A percentile compares a stretch with the other conserved stretches of the same genome.
Evolutionary conservation across 805 yeast genomes (phyloP).

Genomic region (Kodamaea sagamina): DNA sequence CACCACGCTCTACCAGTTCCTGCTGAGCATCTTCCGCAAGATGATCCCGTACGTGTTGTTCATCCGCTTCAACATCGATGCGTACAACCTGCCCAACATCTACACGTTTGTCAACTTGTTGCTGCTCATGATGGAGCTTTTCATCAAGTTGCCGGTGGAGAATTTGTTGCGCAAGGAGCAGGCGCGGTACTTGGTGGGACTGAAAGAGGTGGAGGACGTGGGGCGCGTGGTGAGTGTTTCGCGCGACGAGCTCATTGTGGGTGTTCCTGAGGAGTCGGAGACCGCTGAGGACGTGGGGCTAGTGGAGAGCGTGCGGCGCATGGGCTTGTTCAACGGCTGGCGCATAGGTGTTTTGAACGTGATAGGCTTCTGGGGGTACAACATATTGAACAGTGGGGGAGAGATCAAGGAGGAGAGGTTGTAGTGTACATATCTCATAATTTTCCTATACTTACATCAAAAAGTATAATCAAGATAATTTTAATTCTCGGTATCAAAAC

Average conservation of each 20-base stretch:
- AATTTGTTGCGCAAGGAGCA: slow-evolving; percentile 85
- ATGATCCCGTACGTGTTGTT: slow-evolving; percentile 67
- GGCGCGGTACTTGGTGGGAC: slow-evolving; percentile 57
- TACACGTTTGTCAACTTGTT: slow-evolving; percentile 60
- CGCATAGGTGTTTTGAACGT: slow-evolving; percentile 78
- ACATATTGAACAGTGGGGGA: slow-evolving; percentile 52
- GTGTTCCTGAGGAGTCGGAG: slow-evolving; percentile 40
- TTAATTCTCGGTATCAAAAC: no score
- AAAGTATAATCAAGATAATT: no score
- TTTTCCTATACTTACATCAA: no score
- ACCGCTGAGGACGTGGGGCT: slow-evolving; percentile 35
- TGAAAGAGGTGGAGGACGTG: slow-evolving; percentile 38
- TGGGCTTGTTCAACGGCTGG: slow-evolving; percentile 82
- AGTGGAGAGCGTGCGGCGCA: slow-evolving; percentile 25
- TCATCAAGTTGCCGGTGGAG: slow-evolving; percentile 82
- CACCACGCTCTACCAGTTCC: slow-evolving; percentile 63
- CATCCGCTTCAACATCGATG: slow-evolving; percentile 64
- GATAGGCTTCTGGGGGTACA: slow-evolving; percentile 80
- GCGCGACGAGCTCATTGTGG: slow-evolving; percentile 56
- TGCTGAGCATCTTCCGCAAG: slow-evolving; percentile 60
- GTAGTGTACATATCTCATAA: no score
- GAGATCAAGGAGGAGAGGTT: slow-evolving; percentile 38
- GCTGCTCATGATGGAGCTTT: slow-evolving; percentile 67
- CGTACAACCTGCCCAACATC: slow-evolving; percentile 59
- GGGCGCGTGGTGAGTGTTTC: slow-evolving; percentile 45